Base-by-base conservation (phyloP, 1,284 basidiomycete species). In the Cronartium quercuum region DNA sequence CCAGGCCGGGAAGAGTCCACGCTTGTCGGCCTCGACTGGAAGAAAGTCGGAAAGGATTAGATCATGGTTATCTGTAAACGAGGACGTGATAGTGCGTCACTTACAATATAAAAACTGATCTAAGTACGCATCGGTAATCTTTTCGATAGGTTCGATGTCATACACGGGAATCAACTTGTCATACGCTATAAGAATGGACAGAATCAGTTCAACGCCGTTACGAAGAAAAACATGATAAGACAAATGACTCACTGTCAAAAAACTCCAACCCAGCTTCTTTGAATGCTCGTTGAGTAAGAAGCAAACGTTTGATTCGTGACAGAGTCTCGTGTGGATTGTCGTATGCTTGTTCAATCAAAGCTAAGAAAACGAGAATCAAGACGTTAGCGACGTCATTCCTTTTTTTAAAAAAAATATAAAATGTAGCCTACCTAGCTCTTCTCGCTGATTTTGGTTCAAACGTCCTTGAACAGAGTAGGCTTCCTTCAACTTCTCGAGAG, bases 101-200 rank as follows among this genome's bases (percentile, higher is more conserved):
- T 94, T 91, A 58, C 96, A 87, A 82, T 96, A 96, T 6, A 75
- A 70, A 64, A 42, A 77, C 74, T 57, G 75, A 55, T 79, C 83
- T 21, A 83, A 78, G 37, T 38, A 64, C 34, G 94, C 94, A 82
- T 96, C 94, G 29, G 93, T 97, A 77, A 97, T 95, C 87, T 98
- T 97, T 85, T 98, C 94, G 29, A 98, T 92, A 0, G 94, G 94
- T 82, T 97, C 94, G 77, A 98, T 96, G 80, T 97, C 94, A 82
- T 98, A 97, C 81, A 92, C 95, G 29, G 94, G 94, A 79, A 97
- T 96, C 79, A 97, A 88, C 83, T 94, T 96, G 85, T 96, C 94
- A 81, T 98, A 75, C 42, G 65, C 71, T 75, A 21, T 44, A 64
- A 38, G 41, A 55, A 24, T 64, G 12, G 3, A 10, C 12, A 3